Evolutionary conservation across 768 basidiomycete species (phyloP).

Genomic region (Rubroboletus pulcherrimus): DNA sequence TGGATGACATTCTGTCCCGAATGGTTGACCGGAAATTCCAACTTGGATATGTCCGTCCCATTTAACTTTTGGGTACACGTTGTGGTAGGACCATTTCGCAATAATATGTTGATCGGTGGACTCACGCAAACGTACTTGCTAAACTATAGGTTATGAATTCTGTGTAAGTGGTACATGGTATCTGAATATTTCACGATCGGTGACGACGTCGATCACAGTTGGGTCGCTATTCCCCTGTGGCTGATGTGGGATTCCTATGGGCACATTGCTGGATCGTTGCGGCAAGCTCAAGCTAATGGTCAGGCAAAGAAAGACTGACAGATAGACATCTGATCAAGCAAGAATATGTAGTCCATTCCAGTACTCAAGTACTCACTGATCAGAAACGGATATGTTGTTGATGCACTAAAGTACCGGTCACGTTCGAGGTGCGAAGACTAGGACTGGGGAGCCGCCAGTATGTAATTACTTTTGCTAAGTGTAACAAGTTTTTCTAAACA

Average conservation of each 20-base stretch:
- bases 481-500: neutral
- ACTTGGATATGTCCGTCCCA: slow-evolving; percentile 64
- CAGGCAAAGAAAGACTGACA: slow-evolving; percentile 37
- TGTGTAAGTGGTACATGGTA: slow-evolving; percentile 47
- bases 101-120: neutral
- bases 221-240: slow-evolving; percentile 74
- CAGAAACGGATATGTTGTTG: neutral
- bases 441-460: neutral
- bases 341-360: neutral
- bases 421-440: neutral
- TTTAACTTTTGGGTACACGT: slow-evolving; percentile 81
- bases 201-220: slow-evolving; percentile 41
- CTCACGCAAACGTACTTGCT: neutral
- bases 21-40: slow-evolving; percentile 75
- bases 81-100: slow-evolving; percentile 45
- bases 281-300: slow-evolving; percentile 31
- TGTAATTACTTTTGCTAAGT: no score
- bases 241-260: slow-evolving; percentile 77
- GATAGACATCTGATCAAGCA: neutral
- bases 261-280: slow-evolving; percentile 61
- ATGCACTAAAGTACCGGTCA: neutral
- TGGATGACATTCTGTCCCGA: slow-evolving; percentile 92
- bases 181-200: neutral
- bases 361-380: no score
- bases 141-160: slow-evolving; percentile 68